Evolutionary conservation across 2,329 filamentous ascomycete species (phyloP).

Genomic region (Pezicula radicicola): DNA sequence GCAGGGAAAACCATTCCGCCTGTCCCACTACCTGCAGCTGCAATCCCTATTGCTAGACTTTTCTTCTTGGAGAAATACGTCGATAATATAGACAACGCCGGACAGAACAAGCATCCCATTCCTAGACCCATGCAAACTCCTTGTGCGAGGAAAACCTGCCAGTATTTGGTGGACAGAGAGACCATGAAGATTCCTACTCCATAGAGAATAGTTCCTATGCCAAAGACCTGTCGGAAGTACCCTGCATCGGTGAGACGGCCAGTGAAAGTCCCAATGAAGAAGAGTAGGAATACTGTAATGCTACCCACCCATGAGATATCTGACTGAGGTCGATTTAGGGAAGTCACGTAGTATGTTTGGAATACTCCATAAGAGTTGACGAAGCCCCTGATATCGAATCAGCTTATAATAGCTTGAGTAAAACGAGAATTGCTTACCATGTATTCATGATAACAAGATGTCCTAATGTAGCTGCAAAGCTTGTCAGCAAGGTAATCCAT

Average conservation of each 20-base stretch:
- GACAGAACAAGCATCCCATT: slow-evolving; percentile 37
- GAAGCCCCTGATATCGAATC: slow-evolving; percentile 24
- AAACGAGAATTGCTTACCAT: slow-evolving; percentile 9
- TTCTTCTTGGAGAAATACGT: slow-evolving; percentile 39
- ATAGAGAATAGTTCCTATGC: slow-evolving; percentile 25
- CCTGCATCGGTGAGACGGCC: slow-evolving; percentile 37
- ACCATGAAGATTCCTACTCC: slow-evolving; percentile 38
- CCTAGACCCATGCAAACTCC: slow-evolving; percentile 39
- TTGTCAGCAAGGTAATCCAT: not conserved
- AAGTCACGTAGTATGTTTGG: slow-evolving; percentile 38
- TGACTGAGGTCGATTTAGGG: slow-evolving; percentile 29
- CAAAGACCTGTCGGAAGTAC: slow-evolving; percentile 30
- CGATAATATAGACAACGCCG: slow-evolving; percentile 32
- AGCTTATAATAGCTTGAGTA: not conserved
- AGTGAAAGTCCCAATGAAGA: slow-evolving; percentile 36
- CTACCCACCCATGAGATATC: slow-evolving; percentile 44
- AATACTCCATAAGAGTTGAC: slow-evolving; percentile 41
- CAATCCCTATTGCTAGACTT: slow-evolving; percentile 34
- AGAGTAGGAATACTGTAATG: slow-evolving; percentile 39
- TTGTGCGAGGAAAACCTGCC: slow-evolving; percentile 41
- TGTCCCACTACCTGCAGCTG: slow-evolving; percentile 33
- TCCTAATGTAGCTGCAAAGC: slow-evolving; percentile 12
- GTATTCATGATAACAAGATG: slow-evolving; percentile 29
- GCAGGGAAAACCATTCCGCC: slow-evolving; percentile 43
- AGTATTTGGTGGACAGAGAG: slow-evolving; percentile 35